These are phyloP conservation scores for Cordyceps sp. DNA, from an alignment of 2,329 filamentous ascomycete species.

Conservation along the genomic window DNA sequence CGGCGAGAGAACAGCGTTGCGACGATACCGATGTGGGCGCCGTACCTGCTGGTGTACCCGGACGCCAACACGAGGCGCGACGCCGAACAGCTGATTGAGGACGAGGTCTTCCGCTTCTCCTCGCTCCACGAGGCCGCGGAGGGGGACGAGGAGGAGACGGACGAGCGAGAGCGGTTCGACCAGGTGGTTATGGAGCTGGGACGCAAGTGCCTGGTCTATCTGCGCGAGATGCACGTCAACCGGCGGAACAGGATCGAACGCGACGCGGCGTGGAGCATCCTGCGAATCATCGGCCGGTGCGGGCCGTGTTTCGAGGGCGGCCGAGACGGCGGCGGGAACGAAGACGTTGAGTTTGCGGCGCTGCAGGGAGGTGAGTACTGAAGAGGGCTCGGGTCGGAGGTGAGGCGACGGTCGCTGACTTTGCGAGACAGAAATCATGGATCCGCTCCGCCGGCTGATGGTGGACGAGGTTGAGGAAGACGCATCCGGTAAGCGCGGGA, in stretches of 20 bases:
- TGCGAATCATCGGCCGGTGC: slow-evolving; percentile 25
- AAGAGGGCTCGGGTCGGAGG: background rate
- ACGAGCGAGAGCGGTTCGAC: slow-evolving; percentile 3
- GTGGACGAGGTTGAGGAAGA: slow-evolving; percentile 43
- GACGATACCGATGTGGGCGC: slow-evolving; percentile 29
- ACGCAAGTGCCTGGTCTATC: slow-evolving; percentile 25
- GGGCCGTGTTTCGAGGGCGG: slow-evolving; percentile 19
- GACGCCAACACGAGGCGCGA: slow-evolving; percentile 23
- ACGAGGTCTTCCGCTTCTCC: slow-evolving; percentile 28
- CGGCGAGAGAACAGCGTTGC: slow-evolving; percentile 9
- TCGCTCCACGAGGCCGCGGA: slow-evolving; percentile 7
- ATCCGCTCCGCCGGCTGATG: slow-evolving; percentile 34
- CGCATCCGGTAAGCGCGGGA: slow-evolving; percentile 32
- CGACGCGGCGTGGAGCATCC: slow-evolving; percentile 23
- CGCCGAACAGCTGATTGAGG: slow-evolving; percentile 25
- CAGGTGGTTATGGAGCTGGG: slow-evolving; percentile 23
- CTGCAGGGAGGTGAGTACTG: slow-evolving; percentile 11
- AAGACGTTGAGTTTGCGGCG: slow-evolving; percentile 11
- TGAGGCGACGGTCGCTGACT: background rate
- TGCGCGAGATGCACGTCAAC: slow-evolving; percentile 28
- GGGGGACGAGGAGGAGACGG: slow-evolving; percentile 12
- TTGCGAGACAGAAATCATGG: slow-evolving; percentile 19
- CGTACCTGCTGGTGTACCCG: slow-evolving; percentile 29
- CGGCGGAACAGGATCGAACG: slow-evolving; percentile 23
- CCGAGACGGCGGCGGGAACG: slow-evolving; percentile 14